Percentiles rank a stretch among this genome's conserved stretches.
Conservation (phyloP, 2,329 filamentous ascomycete genomes). For the Eurotiales sp. region DNA sequence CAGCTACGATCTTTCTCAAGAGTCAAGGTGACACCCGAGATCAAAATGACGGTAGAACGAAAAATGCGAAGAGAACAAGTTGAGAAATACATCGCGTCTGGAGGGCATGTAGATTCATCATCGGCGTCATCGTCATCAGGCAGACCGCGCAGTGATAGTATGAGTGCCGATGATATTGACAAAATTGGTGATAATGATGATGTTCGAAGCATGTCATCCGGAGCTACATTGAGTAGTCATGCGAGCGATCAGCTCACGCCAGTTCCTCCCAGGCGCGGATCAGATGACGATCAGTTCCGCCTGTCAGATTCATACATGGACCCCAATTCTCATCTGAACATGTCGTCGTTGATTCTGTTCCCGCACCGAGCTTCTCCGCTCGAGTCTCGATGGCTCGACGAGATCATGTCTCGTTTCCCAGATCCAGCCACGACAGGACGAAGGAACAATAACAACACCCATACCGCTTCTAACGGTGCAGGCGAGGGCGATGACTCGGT, state of each 20-base stretch:
- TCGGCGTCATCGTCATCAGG: conserved; percentile 16
- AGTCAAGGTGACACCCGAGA: conserved; percentile 76
- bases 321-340: conserved; percentile 28
- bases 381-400: conserved; percentile 66
- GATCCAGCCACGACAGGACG: conserved; percentile 19
- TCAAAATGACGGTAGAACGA: conserved; percentile 74
- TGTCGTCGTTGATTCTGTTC: conserved; percentile 68
- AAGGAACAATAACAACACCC: conserved; percentile 5
- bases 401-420: conserved; percentile 40
- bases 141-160: conserved; percentile 10
- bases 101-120: conserved; percentile 26
- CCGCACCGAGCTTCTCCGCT: conserved; percentile 74
- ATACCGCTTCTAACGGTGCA: not conserved
- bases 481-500: conserved; percentile 24
- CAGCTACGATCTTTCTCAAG: conserved; percentile 90
- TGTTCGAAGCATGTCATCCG: conserved; percentile 34
- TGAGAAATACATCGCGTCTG: conserved; percentile 33
- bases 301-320: conserved; percentile 33
- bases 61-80: conserved; percentile 65
- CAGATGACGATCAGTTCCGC: conserved; percentile 26
- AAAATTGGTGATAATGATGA: conserved; percentile 20
- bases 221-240: conserved; percentile 36
- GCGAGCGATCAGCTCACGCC: conserved; percentile 36
- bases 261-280: conserved; percentile 27
- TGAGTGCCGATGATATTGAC: not conserved